Evolutionary conservation across 129 eudicot species (phyloP).

Genomic region (Flaveria trinervia): DNA sequence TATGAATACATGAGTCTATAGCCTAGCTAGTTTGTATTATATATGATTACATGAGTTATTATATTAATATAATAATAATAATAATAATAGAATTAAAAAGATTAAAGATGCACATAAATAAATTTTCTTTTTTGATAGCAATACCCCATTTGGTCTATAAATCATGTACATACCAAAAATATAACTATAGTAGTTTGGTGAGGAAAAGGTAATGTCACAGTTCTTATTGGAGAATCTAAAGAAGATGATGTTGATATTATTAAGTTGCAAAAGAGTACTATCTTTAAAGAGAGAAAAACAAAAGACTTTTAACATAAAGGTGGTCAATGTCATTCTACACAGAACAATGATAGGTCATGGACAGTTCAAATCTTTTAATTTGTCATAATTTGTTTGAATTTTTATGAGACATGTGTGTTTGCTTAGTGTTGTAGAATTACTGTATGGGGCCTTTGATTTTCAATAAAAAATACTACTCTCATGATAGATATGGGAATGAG

Average conservation of each 20-base stretch:
- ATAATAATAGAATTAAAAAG: too few species aligned
- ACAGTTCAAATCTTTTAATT: neutral
- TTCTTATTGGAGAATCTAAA: neutral
- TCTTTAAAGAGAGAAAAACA: constrained; percentile 6
- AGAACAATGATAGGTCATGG: constrained; percentile 2
- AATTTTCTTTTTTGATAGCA: too few species aligned
- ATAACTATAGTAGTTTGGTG: neutral
- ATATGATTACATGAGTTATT: neutral
- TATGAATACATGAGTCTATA: too few species aligned
- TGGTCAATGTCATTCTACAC: neutral
- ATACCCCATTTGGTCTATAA: neutral
- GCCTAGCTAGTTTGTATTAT: neutral
- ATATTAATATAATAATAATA: neutral
- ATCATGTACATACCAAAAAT: neutral
- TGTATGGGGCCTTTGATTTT: neutral
- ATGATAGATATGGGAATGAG: neutral
- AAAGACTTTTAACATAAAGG: neutral
- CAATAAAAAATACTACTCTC: neutral
- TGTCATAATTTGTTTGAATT: constrained; percentile 13
- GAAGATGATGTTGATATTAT: constrained; percentile 1
- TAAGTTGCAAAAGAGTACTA: constrained; percentile 5
- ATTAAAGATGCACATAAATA: too few species aligned
- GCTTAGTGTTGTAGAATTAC: neutral
- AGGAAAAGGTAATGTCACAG: neutral
- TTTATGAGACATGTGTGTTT: neutral